These are phyloP conservation scores for Polytrichum formosum DNA, from an alignment of 225 moss, liverwort and hornwort species.

Conservation along the genomic window DNA sequence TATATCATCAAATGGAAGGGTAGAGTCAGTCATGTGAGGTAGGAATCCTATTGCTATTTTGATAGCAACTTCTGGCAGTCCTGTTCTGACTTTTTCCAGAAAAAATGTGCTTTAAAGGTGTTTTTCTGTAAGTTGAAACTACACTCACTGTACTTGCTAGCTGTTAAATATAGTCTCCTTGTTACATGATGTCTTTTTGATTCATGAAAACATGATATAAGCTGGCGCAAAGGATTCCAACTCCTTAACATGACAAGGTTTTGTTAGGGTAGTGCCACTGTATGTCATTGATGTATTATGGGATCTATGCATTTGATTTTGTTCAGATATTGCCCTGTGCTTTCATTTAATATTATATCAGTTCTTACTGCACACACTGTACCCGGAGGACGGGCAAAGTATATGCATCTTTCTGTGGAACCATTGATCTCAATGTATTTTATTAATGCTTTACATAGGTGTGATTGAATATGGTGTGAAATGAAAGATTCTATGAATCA, in stretches of 20 bases:
- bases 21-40: conserved; percentile 24
- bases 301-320: conserved; percentile 22
- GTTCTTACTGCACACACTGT: not conserved
- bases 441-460: no score
- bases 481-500: no score
- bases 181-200: conserved; percentile 26
- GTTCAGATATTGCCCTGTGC: not conserved
- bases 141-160: conserved; percentile 32
- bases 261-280: conserved; percentile 11
- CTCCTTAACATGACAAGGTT: conserved; percentile 15
- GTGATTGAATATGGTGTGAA: no score
- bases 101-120: conserved; percentile 24
- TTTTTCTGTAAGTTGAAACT: conserved; percentile 33
- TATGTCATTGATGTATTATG: conserved; percentile 28
- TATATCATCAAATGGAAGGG: conserved; percentile 34
- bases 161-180: conserved; percentile 40
- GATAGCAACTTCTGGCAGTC: conserved; percentile 17
- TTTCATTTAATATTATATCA: not conserved
- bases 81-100: conserved; percentile 27
- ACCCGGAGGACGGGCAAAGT: no score
- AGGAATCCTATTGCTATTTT: conserved; percentile 26
- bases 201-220: conserved; percentile 25
- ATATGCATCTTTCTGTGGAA: no score
- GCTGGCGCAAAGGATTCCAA: conserved; percentile 19
- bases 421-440: no score